Base-by-base conservation (phyloP, 805 yeast species). In the Zygotorulaspora sp. region DNA sequence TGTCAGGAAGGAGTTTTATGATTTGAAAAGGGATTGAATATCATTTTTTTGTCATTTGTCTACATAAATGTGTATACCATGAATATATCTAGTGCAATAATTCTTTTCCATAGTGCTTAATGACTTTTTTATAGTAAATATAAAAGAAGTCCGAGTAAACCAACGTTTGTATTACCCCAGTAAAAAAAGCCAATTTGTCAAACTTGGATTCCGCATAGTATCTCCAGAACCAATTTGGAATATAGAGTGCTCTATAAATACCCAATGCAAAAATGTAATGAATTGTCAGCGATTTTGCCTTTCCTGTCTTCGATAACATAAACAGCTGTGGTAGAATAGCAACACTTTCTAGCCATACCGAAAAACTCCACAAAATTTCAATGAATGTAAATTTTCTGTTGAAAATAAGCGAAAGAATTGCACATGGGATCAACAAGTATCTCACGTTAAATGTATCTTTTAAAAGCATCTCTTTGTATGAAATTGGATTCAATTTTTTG, bases 231-330 rank as follows among this genome's bases (percentile, higher is more conserved):
- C 98, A 92, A 65, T 90, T 92, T 48, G 95, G 94, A 50, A 92
- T 77, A 61, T 92, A 92, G 35, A 92, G 69, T 0, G 90, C 83
- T 50, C 98, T 73, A 70, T 92, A 92, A 2, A 83, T 50, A 11
- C 98, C 98, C 57, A 92, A 69, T 1, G 97, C 95, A 62, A 90
- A 89, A 45, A 92, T 86, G 62, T 92, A 92, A 62, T 92, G 97
- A 35, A 82, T 74, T 3, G 97, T 92, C 55, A 92, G 71, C 45
- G 84, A 75, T 59, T 84, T 83, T 3, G 96, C 89, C 52, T 83
- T 83, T 12, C 96, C 96, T 2, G 90, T 78, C 48, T 83, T 80
- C 57, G 89, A 96, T 42, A 92, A 70, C 77, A 92, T 76, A 61
- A 82, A 88, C 58, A 92, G 68, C 65, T 92, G 98, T 4, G 98